Conservation (phyloP, 208 protist species). For the Trypanosoma scelopori region DNA sequence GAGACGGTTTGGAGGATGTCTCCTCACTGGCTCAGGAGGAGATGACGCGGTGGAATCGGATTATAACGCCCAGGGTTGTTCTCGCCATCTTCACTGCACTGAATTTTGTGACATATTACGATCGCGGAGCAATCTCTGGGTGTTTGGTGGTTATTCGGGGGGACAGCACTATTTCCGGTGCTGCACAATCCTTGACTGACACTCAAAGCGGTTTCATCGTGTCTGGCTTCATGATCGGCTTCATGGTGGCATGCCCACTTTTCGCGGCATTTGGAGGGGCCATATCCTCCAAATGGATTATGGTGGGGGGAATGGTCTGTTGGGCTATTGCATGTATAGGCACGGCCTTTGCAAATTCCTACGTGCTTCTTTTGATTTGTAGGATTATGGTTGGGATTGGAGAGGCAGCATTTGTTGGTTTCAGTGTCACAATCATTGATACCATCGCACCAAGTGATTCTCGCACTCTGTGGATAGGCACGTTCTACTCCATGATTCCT, state of each 20-base stretch:
- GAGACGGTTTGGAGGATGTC: too few relatives aligned
- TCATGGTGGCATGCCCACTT: constrained; percentile 64
- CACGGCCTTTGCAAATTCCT: constrained; percentile 46
- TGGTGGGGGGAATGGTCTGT: constrained; percentile 55
- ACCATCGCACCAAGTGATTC: constrained; percentile 56
- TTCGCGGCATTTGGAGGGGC: constrained; percentile 50
- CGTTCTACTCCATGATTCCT: constrained; percentile 87
- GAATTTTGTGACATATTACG: constrained; percentile 87
- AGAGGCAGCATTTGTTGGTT: constrained; percentile 82
- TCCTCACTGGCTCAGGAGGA: too few relatives aligned
- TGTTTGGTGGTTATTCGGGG: constrained; percentile 40
- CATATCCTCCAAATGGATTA: constrained; percentile 41
- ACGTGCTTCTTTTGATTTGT: constrained; percentile 46
- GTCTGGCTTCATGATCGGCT: constrained; percentile 84
- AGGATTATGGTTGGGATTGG: constrained; percentile 74
- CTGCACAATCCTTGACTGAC: constrained; percentile 33
- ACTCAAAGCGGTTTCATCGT: constrained; percentile 56
- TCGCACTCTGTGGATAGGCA: constrained; percentile 79
- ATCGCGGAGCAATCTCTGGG: constrained; percentile 65
- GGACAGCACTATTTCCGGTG: constrained; percentile 32
- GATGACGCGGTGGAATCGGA: background rate
- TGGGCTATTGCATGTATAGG: constrained; percentile 56
- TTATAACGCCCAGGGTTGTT: constrained; percentile 34
- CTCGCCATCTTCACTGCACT: constrained; percentile 57
- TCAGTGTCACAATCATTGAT: constrained; percentile 81